Evolutionary conservation across 345 rosid genomes (phyloP).

Genomic region (Sisymbrium altissimum): DNA sequence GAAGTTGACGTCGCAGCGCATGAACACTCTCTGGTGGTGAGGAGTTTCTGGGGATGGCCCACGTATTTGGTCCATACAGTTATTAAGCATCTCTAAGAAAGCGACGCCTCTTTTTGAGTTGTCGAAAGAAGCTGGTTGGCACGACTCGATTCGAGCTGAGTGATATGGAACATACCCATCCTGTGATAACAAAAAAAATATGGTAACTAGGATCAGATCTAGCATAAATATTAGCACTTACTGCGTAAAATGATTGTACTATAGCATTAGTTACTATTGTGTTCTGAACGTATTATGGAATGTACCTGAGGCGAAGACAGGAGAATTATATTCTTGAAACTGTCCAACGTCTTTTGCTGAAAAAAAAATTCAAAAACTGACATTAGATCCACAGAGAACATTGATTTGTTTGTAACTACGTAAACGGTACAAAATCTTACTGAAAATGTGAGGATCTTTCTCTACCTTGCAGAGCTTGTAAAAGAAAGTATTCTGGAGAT

Average conservation of each 20-base stretch:
- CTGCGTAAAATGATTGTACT: not conserved
- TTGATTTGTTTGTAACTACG: not conserved
- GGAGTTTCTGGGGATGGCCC: slow-evolving; percentile 44
- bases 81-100: slow-evolving; percentile 88
- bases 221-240: too few relatives aligned
- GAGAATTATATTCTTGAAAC: slow-evolving; percentile 75
- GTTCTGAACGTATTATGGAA: not conserved
- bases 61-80: slow-evolving; percentile 91
- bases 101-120: slow-evolving; percentile 69
- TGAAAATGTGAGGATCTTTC: not conserved
- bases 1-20: slow-evolving; percentile 96
- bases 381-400: not conserved
- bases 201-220: not conserved
- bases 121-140: slow-evolving; percentile 78
- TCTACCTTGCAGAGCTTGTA: slow-evolving; percentile 84
- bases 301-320: slow-evolving; percentile 94
- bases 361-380: slow-evolving; percentile 33
- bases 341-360: slow-evolving; percentile 85
- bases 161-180: slow-evolving; percentile 99
- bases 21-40: slow-evolving; percentile 57
- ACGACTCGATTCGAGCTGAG: slow-evolving; percentile 85
- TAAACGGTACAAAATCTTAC: not conserved
- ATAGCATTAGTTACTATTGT: not conserved
- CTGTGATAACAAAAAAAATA: slow-evolving; percentile 32
- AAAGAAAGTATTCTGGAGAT: slow-evolving; percentile 75